Conservation (phyloP, 1,284 basidiomycete species). For the Boletus smithii region DNA sequence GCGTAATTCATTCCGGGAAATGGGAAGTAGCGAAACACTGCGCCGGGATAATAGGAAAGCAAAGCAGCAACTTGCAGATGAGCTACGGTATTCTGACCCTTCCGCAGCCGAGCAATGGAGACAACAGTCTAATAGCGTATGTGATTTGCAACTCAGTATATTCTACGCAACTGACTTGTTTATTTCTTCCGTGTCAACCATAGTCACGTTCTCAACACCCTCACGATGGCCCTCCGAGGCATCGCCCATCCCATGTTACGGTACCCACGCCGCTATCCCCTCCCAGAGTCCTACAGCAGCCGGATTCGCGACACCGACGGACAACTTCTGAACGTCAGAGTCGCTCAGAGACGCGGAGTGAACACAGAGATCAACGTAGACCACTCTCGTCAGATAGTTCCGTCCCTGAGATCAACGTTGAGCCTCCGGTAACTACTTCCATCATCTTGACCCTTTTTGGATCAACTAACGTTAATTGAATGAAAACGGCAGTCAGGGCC, state of each 20-base stretch:
- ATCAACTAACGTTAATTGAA: conserved; percentile 16
- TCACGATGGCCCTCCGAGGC: conserved; percentile 10
- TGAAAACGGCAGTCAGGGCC: conserved; percentile 27
- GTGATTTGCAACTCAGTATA: conserved; percentile 1
- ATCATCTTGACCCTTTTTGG: conserved; percentile 8
- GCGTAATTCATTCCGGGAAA: conserved; percentile 14
- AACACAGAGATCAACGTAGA: conserved; percentile 24
- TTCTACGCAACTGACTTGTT: conserved; percentile 3
- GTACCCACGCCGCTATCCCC: conserved; percentile 31
- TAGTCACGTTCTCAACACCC: conserved; percentile 24
- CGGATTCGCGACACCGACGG: conserved; percentile 21
- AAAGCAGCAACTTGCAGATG: conserved; percentile 33
- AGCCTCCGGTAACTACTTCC: conserved; percentile 28
- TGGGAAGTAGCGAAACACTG: conserved; percentile 20
- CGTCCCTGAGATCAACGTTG: conserved; percentile 33
- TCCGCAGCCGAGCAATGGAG: conserved; percentile 38
- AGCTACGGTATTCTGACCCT: conserved; percentile 39
- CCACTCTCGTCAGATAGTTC: conserved; percentile 33
- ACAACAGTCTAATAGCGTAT: conserved; percentile 28
- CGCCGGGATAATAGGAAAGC: conserved; percentile 18
- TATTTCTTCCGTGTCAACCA: background rate
- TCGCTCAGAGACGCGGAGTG: conserved; percentile 21
- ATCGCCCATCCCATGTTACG: conserved; percentile 24
- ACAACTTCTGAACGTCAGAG: conserved; percentile 29
- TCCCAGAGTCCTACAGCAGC: conserved; percentile 18